Base-by-base conservation (phyloP, 2,329 filamentous ascomycete species). In the Curvularia sp. region DNA sequence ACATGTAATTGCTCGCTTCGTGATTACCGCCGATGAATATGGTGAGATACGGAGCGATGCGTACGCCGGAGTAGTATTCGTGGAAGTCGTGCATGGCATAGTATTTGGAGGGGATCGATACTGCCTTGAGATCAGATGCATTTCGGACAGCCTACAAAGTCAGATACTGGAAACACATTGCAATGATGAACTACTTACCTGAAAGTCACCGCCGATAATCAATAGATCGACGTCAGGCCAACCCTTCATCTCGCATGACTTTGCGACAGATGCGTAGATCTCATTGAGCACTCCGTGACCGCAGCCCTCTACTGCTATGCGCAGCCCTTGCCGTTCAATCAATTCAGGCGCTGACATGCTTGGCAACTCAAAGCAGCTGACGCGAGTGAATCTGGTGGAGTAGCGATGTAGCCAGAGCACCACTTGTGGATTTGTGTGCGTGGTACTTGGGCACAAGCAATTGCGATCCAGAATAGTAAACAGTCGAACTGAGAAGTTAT, bases 201-300 rank as follows among this genome's bases (percentile, higher is more conserved):
- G 92, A 66, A 99, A 99, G 75, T 99, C 95, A 28, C 95, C 95
- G 55, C 94, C 92, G 69, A 99, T 97, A 71, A 99, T 96, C 66
- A 99, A 80, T 10, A 97, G 79, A 75, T 99, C 95, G 30, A 98
- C 87, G 33, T 85, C 86, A 64, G 90, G 83, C 93, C 94, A 97
- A 24, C 85, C 85, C 68, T 90, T 90, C 46, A 84, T 81, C 64
- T 86, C 81, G 76, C 89, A 91, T 9, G 92, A 84, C 63, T 86
- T 83, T 41, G 85, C 81, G 26, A 96, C 86, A 0, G 91, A 89
- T 0, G 89, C 86, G 77, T 98, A 99, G 67, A 99, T 98, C 57
- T 92, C 90, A 75, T 98, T 86, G 52, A 99, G 86, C 0, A 89
- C 92, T 63, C 95, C 95, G 79, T 99, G 95, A 58, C 94, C 94